phyloP scores from a whole-genome alignment of 148 eudicot species.

The Chenopodium quinoa region DNA sequence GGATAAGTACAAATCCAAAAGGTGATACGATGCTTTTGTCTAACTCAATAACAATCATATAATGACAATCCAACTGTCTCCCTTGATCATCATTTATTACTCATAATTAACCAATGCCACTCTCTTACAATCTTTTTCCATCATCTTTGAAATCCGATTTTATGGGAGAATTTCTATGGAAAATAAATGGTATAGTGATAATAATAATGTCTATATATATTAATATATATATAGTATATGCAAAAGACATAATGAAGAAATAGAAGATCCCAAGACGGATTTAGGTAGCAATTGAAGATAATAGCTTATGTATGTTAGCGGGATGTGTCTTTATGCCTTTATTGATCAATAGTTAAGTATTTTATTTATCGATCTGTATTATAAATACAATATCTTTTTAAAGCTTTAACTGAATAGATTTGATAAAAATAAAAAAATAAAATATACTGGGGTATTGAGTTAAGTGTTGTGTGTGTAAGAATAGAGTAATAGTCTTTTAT shows the following conservation, averaged over 20 bases:
- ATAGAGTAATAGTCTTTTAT: no score
- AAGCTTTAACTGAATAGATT: no score
- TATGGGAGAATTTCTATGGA: not conserved
- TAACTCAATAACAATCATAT: slow-evolving; percentile 21
- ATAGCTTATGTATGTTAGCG: not conserved
- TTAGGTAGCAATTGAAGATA: not conserved
- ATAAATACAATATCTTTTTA: no score
- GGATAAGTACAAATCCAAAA: slow-evolving; percentile 27
- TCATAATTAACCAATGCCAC: not conserved
- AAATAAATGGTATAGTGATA: no score
- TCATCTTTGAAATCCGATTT: not conserved
- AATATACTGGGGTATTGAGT: no score
- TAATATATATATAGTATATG: no score
- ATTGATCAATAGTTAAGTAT: no score
- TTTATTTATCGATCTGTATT: no score
- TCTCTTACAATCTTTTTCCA: not conserved
- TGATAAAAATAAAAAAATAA: no score
- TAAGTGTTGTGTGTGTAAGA: no score
- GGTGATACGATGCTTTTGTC: slow-evolving; percentile 1
- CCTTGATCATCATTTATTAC: slow-evolving; percentile 2
- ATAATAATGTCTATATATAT: no score
- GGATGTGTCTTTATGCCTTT: no score
- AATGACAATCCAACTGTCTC: slow-evolving; percentile 21
- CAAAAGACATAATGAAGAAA: not conserved
- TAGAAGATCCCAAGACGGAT: not conserved